Percentiles rank a stretch among this genome's conserved stretches.
Conservation (phyloP, 441 rosid species). For the Hypseocharis bilobata region DNA sequence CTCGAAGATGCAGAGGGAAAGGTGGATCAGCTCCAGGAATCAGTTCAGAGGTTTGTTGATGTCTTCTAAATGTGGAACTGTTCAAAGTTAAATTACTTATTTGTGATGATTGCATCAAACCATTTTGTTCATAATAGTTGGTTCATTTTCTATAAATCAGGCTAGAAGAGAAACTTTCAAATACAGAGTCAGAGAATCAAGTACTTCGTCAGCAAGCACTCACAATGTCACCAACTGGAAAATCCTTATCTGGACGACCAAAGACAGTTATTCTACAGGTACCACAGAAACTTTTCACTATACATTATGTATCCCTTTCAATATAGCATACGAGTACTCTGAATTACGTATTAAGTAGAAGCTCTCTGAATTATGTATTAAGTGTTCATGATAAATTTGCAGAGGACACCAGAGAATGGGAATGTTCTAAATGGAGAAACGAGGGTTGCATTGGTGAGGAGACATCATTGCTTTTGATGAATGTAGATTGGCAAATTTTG, state of each 20-base stretch:
- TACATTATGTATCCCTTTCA: conserved; percentile 9
- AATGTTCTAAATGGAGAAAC: conserved; percentile 62
- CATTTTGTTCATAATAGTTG: conserved; percentile 11
- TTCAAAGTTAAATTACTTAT: neutral
- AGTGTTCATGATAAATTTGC: conserved; percentile 28
- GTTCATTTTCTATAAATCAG: conserved; percentile 36
- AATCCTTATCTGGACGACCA: conserved; percentile 55
- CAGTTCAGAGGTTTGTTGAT: conserved; percentile 75
- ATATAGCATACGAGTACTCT: conserved; percentile 3
- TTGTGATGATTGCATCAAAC: neutral
- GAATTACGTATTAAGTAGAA: conserved; percentile 22
- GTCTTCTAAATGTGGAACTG: neutral
- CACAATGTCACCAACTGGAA: conserved; percentile 89
- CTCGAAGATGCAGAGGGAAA: conserved; percentile 66
- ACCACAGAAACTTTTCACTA: conserved; percentile 10
- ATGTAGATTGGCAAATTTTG: conserved; percentile 1
- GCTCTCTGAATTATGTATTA: conserved; percentile 23
- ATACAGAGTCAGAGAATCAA: conserved; percentile 96
- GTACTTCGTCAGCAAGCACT: conserved; percentile 98
- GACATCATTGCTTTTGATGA: conserved; percentile 6
- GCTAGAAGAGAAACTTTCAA: conserved; percentile 89
- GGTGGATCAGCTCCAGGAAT: conserved; percentile 91
- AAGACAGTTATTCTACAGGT: conserved; percentile 73
- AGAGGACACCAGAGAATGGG: conserved; percentile 90
- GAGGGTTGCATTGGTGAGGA: conserved; percentile 53